phyloP scores from a whole-genome alignment of 768 basidiomycete genomes.

The Termitomyces sp. region DNA sequence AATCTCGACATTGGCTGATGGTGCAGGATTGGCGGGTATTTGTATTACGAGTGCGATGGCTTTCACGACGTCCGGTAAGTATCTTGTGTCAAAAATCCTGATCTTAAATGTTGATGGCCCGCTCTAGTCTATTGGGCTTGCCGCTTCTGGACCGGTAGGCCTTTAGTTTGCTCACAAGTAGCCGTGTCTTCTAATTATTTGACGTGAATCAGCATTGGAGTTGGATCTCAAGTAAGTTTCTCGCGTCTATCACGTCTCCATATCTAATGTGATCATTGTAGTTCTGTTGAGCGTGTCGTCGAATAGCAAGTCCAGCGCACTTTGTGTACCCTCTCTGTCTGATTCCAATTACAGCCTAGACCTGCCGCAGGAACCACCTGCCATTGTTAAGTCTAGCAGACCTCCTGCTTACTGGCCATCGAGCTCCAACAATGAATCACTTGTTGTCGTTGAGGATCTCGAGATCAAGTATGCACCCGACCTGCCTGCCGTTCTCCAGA shows the following conservation, averaged over 20 bases:
- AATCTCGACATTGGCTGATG: conserved; percentile 48
- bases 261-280: conserved; percentile 19
- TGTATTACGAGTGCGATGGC: conserved; percentile 71
- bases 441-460: conserved; percentile 70
- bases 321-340: not conserved
- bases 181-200: conserved; percentile 3
- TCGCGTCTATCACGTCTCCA: not conserved
- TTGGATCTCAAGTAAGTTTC: conserved; percentile 65
- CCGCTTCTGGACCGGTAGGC: conserved; percentile 39
- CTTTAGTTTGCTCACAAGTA: not conserved
- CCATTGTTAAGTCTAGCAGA: conserved; percentile 64
- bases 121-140: conserved; percentile 44
- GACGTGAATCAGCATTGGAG: conserved; percentile 51
- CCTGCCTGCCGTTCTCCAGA: conserved; percentile 72
- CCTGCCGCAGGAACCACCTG: conserved; percentile 82
- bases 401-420: conserved; percentile 95
- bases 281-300: conserved; percentile 85
- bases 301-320: conserved; percentile 54
- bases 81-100: not conserved
- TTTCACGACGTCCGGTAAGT: conserved; percentile 37
- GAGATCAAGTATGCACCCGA: conserved; percentile 82
- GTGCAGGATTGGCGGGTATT: conserved; percentile 59
- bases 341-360: conserved; percentile 37
- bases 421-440: conserved; percentile 45
- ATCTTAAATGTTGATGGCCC: not conserved